These are phyloP conservation scores for Cercospora janseana DNA, from an alignment of 2,329 filamentous ascomycete genomes.

Conservation along the genomic window DNA sequence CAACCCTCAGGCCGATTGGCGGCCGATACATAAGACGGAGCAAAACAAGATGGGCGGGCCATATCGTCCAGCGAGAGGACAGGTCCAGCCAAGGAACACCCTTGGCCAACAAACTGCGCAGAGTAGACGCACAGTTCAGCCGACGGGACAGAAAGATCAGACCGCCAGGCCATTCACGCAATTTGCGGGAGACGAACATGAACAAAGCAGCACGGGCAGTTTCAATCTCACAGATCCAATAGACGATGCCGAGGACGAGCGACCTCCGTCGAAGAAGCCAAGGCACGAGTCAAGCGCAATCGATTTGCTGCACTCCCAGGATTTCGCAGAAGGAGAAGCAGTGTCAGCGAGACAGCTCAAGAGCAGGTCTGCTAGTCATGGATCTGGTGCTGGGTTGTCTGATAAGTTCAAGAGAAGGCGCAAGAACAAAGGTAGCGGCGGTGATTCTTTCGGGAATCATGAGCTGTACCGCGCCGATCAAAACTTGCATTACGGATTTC, in stretches of 20 bases:
- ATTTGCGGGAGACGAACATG: not conserved
- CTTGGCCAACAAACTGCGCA: not conserved
- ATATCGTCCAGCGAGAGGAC: not conserved
- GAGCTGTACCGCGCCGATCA: not conserved
- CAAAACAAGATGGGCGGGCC: constrained; percentile 2
- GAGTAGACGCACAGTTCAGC: not conserved
- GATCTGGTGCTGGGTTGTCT: not conserved
- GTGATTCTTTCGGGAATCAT: constrained; percentile 9
- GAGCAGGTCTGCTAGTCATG: not conserved
- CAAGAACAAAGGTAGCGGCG: not conserved
- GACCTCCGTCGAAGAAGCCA: not conserved
- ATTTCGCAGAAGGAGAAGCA: not conserved
- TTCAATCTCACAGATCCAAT: not conserved
- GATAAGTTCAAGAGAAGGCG: not conserved
- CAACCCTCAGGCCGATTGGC: constrained; percentile 3
- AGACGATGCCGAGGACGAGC: not conserved
- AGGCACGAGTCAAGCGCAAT: not conserved
- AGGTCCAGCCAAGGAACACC: constrained; percentile 4
- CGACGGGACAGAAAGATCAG: not conserved
- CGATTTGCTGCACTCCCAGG: not conserved
- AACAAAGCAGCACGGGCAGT: not conserved
- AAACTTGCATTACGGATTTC: not conserved
- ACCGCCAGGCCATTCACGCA: not conserved
- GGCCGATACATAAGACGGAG: not conserved
- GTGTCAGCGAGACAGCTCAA: not conserved